phyloP scores from a whole-genome alignment of 2,329 filamentous ascomycete species.

The Chrysosporium keratinophilum region DNA sequence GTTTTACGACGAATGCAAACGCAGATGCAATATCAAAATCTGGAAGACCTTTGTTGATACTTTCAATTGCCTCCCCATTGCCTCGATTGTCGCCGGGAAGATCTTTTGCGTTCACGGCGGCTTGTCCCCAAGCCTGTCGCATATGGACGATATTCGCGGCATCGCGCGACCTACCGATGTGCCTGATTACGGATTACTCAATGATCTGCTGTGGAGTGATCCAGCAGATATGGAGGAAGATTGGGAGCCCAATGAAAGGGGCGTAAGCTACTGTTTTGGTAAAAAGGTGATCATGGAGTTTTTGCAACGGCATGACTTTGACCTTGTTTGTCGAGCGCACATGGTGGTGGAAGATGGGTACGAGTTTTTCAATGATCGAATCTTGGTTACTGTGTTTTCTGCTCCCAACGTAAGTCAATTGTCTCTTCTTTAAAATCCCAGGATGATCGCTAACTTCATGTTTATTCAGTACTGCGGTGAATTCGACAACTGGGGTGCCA shows the following conservation, averaged over 20 bases:
- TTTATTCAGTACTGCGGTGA: slow-evolving; percentile 80
- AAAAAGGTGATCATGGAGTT: slow-evolving; percentile 98
- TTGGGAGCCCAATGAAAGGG: slow-evolving; percentile 94
- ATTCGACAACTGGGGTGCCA: slow-evolving; percentile 97
- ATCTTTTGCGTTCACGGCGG: slow-evolving; percentile 97
- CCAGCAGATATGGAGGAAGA: slow-evolving; percentile 96
- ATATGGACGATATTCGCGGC: slow-evolving; percentile 97
- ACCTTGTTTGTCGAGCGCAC: slow-evolving; percentile 91
- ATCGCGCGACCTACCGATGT: slow-evolving; percentile 95
- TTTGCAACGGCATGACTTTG: slow-evolving; percentile 86
- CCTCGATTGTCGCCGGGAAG: slow-evolving; percentile 91
- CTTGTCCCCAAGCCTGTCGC: slow-evolving; percentile 76
- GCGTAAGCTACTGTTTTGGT: slow-evolving; percentile 96
- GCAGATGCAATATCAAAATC: slow-evolving; percentile 88
- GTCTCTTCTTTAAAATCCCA: neutral
- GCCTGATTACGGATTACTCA: slow-evolving; percentile 88
- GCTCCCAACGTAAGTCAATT: slow-evolving; percentile 73
- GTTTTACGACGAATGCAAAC: slow-evolving; percentile 97
- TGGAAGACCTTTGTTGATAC: slow-evolving; percentile 98
- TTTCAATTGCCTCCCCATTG: slow-evolving; percentile 91
- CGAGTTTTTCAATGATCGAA: slow-evolving; percentile 93
- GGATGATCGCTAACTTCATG: slow-evolving; percentile 12
- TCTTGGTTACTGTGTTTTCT: slow-evolving; percentile 93
- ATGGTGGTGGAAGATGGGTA: slow-evolving; percentile 99
- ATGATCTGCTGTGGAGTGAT: slow-evolving; percentile 94